Evolutionary conservation across 1,139 yeast species (phyloP).

Genomic region (Diutina siamensis): DNA sequence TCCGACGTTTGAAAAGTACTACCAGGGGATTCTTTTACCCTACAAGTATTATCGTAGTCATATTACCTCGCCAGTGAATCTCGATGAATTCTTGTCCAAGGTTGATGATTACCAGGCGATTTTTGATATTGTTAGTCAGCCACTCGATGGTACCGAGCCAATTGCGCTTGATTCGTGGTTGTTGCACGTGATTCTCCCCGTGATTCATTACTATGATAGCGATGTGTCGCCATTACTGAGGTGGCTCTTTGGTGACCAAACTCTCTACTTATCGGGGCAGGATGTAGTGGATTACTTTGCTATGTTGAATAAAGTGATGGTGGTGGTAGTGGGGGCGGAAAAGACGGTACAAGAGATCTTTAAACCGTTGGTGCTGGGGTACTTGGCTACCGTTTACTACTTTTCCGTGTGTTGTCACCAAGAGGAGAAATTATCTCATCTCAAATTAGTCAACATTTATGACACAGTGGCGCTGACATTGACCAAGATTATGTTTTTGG

Average conservation of each 20-base stretch:
- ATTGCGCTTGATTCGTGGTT: neutral
- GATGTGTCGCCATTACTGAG: neutral
- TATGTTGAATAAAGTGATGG: neutral
- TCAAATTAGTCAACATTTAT: neutral
- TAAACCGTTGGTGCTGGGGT: neutral
- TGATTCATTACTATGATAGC: neutral
- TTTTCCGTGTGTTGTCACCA: neutral
- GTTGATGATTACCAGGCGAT: neutral
- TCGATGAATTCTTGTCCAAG: neutral
- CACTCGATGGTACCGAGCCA: neutral
- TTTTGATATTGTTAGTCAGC: neutral
- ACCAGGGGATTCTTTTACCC: neutral
- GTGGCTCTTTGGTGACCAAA: conserved; percentile 1
- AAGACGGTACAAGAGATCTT: neutral
- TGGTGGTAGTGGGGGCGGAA: neutral
- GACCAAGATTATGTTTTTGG: neutral
- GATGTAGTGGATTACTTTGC: conserved; percentile 1
- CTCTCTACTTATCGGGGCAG: neutral
- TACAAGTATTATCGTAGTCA: neutral
- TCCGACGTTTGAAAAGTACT: neutral
- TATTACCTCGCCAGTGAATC: neutral
- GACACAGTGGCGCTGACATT: conserved; percentile 2
- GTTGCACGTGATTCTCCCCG: neutral
- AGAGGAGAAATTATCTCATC: neutral
- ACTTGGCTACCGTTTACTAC: neutral